Conservation (phyloP, 208 protist genomes). For the Acanthamoeba culbertsoni region DNA sequence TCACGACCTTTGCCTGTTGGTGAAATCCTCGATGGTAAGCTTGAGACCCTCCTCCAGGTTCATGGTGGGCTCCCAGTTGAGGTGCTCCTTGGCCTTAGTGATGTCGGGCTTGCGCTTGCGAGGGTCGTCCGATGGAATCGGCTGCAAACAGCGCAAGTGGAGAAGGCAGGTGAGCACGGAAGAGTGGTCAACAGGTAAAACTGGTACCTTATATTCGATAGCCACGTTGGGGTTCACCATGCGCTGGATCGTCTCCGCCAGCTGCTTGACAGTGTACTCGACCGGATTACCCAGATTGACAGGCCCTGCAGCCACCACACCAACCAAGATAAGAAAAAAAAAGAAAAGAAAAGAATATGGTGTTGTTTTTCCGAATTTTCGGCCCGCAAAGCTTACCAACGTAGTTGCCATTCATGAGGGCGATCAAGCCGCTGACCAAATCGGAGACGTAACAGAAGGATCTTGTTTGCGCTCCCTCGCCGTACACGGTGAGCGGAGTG, state of each 20-base stretch:
- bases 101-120: background rate
- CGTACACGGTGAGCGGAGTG: conserved; percentile 90
- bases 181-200: no score
- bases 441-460: conserved; percentile 89
- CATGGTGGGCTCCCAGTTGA: background rate
- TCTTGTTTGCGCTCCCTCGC: conserved; percentile 89
- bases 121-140: background rate
- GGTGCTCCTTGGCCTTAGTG: background rate
- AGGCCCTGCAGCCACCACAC: background rate
- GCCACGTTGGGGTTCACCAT: background rate
- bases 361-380: no score
- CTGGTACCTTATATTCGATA: background rate
- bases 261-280: background rate
- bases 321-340: background rate
- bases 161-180: no score
- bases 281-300: background rate
- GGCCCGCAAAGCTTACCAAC: background rate
- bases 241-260: background rate
- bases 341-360: background rate
- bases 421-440: conserved; percentile 69
- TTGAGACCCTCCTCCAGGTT: background rate
- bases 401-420: conserved; percentile 23
- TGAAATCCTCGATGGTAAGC: background rate
- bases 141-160: no score
- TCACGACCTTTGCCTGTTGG: no score